Evolutionary conservation across 805 yeast genomes (phyloP).

Genomic region (Candida corydali): DNA sequence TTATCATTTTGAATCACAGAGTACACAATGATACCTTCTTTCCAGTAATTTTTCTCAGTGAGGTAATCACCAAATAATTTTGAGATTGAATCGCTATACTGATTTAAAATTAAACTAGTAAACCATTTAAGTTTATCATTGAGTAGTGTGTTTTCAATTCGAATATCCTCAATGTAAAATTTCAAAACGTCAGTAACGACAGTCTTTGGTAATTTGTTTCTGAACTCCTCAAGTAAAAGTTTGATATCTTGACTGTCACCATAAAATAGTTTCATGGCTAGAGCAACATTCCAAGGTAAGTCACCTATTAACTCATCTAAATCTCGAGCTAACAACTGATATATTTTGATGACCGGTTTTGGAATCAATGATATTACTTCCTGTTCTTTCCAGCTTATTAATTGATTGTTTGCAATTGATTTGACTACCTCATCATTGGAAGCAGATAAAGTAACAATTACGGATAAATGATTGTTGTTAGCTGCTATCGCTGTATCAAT

Average conservation of each 20-base stretch:
- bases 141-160: slow-evolving; percentile 14
- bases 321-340: slow-evolving; percentile 59
- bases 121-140: slow-evolving; percentile 50
- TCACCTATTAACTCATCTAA: slow-evolving; percentile 35
- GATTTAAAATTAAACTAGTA: slow-evolving; percentile 38
- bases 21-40: slow-evolving; percentile 60
- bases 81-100: slow-evolving; percentile 23
- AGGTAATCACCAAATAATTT: slow-evolving; percentile 47
- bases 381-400: slow-evolving; percentile 58
- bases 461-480: slow-evolving; percentile 66
- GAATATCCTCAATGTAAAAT: slow-evolving; percentile 11
- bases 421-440: slow-evolving; percentile 61
- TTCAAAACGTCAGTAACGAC: slow-evolving; percentile 18
- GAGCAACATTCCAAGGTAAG: slow-evolving; percentile 62
- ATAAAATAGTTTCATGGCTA: slow-evolving; percentile 61
- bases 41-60: slow-evolving; percentile 42
- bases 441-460: slow-evolving; percentile 63
- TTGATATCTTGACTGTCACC: slow-evolving; percentile 35
- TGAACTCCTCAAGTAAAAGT: slow-evolving; percentile 10
- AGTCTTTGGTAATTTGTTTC: slow-evolving; percentile 11
- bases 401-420: slow-evolving; percentile 54
- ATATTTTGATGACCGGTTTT: slow-evolving; percentile 49
- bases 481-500: slow-evolving; percentile 55
- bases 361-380: slow-evolving; percentile 43
- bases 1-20: slow-evolving; percentile 52